phyloP scores from a whole-genome alignment of 2,329 filamentous ascomycete genomes.

The Herpotrichia juniperi region DNA sequence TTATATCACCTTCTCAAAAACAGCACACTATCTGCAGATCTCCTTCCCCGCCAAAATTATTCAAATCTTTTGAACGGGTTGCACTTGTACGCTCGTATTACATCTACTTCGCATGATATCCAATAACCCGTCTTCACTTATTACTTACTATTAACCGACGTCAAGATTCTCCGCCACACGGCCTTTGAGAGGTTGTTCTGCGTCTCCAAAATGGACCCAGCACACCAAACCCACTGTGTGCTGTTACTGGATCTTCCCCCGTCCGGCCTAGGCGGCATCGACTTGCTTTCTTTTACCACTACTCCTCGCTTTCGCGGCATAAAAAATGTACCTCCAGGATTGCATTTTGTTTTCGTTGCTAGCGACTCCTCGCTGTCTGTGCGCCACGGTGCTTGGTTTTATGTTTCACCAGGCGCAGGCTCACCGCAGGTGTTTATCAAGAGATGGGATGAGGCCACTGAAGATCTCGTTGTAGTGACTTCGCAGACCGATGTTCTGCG shows the following conservation, averaged over 20 bases:
- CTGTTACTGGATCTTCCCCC: slow-evolving; percentile 54
- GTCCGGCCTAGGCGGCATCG: slow-evolving; percentile 59
- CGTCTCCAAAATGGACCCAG: slow-evolving; percentile 41
- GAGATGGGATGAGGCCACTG: slow-evolving; percentile 59
- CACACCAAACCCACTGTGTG: slow-evolving; percentile 40
- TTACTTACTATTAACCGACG: background rate
- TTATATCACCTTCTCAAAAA: too few relatives aligned
- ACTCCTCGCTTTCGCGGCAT: slow-evolving; percentile 67
- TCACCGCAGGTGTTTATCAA: slow-evolving; percentile 58
- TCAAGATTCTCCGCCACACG: slow-evolving; percentile 43
- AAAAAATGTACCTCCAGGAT: slow-evolving; percentile 62
- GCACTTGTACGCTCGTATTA: background rate
- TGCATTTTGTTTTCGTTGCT: slow-evolving; percentile 67
- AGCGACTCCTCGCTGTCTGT: slow-evolving; percentile 64
- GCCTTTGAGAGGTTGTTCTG: slow-evolving; percentile 41
- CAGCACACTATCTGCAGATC: too few relatives aligned
- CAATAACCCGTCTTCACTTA: slow-evolving; percentile 3
- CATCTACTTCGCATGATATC: background rate
- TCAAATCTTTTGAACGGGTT: background rate
- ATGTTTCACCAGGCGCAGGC: slow-evolving; percentile 50
- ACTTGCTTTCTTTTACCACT: slow-evolving; percentile 66
- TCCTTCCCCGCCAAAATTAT: background rate
- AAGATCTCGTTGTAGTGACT: slow-evolving; percentile 53
- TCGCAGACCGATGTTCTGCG: slow-evolving; percentile 52
- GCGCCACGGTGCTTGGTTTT: slow-evolving; percentile 67